phyloP scores from a whole-genome alignment of 2,329 filamentous ascomycete species.

The Aspergillus sp. region DNA sequence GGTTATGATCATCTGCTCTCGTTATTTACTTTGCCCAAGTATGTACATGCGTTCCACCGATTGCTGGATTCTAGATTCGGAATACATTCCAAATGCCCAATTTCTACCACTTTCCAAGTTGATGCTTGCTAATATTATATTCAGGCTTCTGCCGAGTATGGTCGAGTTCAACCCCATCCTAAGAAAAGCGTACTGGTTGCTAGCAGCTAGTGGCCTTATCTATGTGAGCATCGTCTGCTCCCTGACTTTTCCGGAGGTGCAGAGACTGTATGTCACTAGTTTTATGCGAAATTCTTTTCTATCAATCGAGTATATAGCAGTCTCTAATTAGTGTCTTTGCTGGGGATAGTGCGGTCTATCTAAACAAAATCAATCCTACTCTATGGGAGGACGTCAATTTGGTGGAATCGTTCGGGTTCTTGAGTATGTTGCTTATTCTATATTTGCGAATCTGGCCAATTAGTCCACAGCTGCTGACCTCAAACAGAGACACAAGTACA shows the following conservation, averaged over 20 bases:
- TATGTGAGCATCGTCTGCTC: constrained; percentile 68
- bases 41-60: neutral
- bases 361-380: constrained; percentile 73
- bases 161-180: constrained; percentile 47
- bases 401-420: constrained; percentile 83
- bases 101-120: neutral
- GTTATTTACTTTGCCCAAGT: neutral
- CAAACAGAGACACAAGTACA: constrained; percentile 77
- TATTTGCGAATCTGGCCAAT: neutral
- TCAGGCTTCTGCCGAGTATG: constrained; percentile 21
- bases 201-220: constrained; percentile 60
- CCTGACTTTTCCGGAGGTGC: constrained; percentile 68
- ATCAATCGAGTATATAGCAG: neutral
- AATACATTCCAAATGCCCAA: neutral
- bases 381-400: constrained; percentile 71
- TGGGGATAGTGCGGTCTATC: constrained; percentile 70
- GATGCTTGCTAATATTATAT: neutral
- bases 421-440: constrained; percentile 57
- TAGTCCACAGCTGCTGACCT: constrained; percentile 15
- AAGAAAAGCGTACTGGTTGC: constrained; percentile 55
- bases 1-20: neutral
- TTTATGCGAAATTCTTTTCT: too few species aligned
- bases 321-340: neutral
- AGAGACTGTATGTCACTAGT: constrained; percentile 68
- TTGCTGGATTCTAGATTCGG: neutral